These are phyloP conservation scores for Dendryphion nanum DNA, from an alignment of 2,329 filamentous ascomycete genomes.

Conservation along the genomic window DNA sequence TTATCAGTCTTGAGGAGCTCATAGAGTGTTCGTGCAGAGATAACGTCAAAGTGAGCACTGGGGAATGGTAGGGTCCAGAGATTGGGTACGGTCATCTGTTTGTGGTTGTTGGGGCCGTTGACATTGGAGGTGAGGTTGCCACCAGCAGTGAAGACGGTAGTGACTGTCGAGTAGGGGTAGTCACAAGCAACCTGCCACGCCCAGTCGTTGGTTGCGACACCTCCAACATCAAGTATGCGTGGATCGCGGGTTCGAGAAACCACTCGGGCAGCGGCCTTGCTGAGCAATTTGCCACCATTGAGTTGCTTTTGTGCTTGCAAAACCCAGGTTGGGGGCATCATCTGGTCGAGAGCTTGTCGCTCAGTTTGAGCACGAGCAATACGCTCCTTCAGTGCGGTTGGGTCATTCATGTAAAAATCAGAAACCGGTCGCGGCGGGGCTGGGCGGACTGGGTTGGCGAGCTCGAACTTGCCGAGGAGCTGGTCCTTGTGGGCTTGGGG, in stretches of 20 bases:
- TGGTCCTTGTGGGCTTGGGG: conserved; percentile 73
- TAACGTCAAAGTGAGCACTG: conserved; percentile 82
- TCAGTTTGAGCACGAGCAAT: conserved; percentile 66
- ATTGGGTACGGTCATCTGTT: conserved; percentile 73
- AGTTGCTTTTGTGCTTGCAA: conserved; percentile 61
- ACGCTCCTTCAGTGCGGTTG: conserved; percentile 62
- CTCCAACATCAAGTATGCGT: conserved; percentile 81
- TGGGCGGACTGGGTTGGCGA: conserved; percentile 53
- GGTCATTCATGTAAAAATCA: conserved; percentile 48
- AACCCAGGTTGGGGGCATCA: conserved; percentile 60
- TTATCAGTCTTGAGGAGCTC: conserved; percentile 69
- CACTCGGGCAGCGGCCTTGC: conserved; percentile 45
- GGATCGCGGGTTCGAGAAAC: conserved; percentile 61
- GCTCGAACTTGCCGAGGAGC: conserved; percentile 80
- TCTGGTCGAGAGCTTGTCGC: conserved; percentile 72
- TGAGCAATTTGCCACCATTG: conserved; percentile 60
- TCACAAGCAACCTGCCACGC: conserved; percentile 89
- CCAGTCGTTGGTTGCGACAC: conserved; percentile 86
- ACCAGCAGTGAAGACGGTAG: conserved; percentile 71
- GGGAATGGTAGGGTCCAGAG: conserved; percentile 83
- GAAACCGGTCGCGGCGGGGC: conserved; percentile 46
- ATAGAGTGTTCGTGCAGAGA: conserved; percentile 86
- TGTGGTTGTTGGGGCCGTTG: conserved; percentile 81
- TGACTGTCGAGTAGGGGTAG: conserved; percentile 81
- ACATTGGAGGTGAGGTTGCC: conserved; percentile 48